Conservation (phyloP, 1,139 yeast species). For the Blastobotrys raffinosifermentans region DNA sequence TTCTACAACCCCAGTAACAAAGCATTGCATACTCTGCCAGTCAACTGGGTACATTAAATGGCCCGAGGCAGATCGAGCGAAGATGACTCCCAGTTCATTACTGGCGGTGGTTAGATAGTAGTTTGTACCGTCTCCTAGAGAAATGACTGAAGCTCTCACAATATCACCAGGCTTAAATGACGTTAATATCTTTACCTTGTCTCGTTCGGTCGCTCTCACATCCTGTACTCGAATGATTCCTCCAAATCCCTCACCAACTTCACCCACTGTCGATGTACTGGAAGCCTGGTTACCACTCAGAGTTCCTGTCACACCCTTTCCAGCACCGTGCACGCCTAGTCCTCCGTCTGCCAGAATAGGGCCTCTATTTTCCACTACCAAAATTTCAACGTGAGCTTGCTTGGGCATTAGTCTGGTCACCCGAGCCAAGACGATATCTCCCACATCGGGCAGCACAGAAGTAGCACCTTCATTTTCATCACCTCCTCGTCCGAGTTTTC, state of each 20-base stretch:
- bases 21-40: conserved; percentile 92
- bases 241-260: conserved; percentile 84
- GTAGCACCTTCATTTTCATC: conserved; percentile 19
- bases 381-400: conserved; percentile 78
- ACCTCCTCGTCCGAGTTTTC: conserved; percentile 18
- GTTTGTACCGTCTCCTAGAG: conserved; percentile 89
- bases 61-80: conserved; percentile 68
- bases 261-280: conserved; percentile 46
- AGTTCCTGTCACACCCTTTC: conserved; percentile 25
- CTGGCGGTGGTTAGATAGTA: conserved; percentile 86
- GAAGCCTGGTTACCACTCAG: conserved; percentile 40
- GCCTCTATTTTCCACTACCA: conserved; percentile 68
- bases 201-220: conserved; percentile 85
- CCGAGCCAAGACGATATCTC: conserved; percentile 73
- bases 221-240: conserved; percentile 88
- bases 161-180: conserved; percentile 90
- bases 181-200: conserved; percentile 70
- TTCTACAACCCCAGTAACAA: conserved; percentile 67
- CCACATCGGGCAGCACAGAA: conserved; percentile 67
- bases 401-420: conserved; percentile 60
- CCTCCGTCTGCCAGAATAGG: conserved; percentile 60
- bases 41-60: conserved; percentile 83
- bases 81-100: conserved; percentile 89
- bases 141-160: conserved; percentile 66
- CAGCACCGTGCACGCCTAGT: conserved; percentile 55